Base-by-base conservation (phyloP, 2,329 filamentous ascomycete species). In the Phyllosticta capitalensis region DNA sequence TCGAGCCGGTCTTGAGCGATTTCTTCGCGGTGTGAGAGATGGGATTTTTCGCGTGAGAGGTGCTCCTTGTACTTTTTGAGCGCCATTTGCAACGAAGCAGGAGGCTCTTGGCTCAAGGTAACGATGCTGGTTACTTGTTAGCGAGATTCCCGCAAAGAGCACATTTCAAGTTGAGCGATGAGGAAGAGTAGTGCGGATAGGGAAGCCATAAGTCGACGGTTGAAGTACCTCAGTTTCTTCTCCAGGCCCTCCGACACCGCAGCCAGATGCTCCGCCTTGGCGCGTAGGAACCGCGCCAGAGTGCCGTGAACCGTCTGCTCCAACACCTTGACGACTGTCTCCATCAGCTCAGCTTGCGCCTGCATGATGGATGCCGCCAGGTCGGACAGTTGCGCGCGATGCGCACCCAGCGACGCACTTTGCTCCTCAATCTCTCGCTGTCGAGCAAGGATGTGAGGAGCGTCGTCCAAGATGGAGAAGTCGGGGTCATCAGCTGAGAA, bases 281-380 rank as follows among this genome's bases (percentile, higher is more conserved):
- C 71, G 59, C 73, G 73, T 1, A 71, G 71, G 50, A 69, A 67
- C 0, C 78, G 69, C 1, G 76, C 67, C 0, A 79, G 65, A 3
- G 72, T 67, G 54, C 78, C 78, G 63, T 79, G 76, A 38, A 78
- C 72, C 0, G 72, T 76, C 62, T 78, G 77, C 64, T 80, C 78
- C 7, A 79, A 70, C 33, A 73, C 70, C 17, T 69, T 69, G 54
- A 80, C 75, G 48, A 67, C 65, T n/a, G 67, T 65, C 50, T 72
- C 68, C 10, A 77, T 68, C 19, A 75, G 63, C 20, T 67, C 52
- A 26, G 71, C 70, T 62, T 78, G 74, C 0, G 70, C 63, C 3
- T 62, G 55, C 6, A 78, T 71, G 1, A 77, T 64, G 0, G 65
- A 50, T 1, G 68, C 65, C 1, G 68, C 61, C 5, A 70, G 67